Conservation (phyloP, 2,329 filamentous ascomycete species). For the Cercospora berteroae region DNA sequence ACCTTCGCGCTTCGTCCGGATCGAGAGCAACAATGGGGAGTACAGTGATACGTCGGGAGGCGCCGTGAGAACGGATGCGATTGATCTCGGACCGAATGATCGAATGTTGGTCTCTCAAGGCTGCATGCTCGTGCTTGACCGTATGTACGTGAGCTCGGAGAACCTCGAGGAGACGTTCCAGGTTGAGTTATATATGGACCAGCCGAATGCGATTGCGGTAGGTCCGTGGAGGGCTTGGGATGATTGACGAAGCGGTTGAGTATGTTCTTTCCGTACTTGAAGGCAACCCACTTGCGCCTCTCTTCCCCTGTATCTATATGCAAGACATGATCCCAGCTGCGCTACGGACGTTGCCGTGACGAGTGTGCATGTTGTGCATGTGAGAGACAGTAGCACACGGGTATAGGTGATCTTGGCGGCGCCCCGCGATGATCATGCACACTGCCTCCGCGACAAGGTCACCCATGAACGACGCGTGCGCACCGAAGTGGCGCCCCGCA, state of each 20-base stretch:
- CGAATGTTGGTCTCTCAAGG: slow-evolving; percentile 48
- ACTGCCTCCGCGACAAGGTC: background rate
- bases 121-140: slow-evolving; percentile 79
- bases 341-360: background rate
- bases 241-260: slow-evolving; percentile 27
- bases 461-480: slow-evolving; percentile 1
- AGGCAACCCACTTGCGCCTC: background rate
- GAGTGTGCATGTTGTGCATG: background rate
- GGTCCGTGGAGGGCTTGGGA: slow-evolving; percentile 50
- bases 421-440: background rate
- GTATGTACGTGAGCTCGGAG: slow-evolving; percentile 61
- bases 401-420: background rate
- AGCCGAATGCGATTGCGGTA: slow-evolving; percentile 43
- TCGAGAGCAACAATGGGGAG: slow-evolving; percentile 67
- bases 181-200: slow-evolving; percentile 49
- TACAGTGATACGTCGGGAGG: slow-evolving; percentile 66
- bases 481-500: slow-evolving; percentile 1
- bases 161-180: slow-evolving; percentile 51
- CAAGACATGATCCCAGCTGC: background rate
- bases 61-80: slow-evolving; percentile 65
- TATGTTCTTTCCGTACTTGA: background rate
- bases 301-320: background rate
- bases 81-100: slow-evolving; percentile 68
- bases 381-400: background rate
- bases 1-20: slow-evolving; percentile 63